phyloP scores from a whole-genome alignment of 768 basidiomycete species.

The Tylopilus vinaceipallidus region DNA sequence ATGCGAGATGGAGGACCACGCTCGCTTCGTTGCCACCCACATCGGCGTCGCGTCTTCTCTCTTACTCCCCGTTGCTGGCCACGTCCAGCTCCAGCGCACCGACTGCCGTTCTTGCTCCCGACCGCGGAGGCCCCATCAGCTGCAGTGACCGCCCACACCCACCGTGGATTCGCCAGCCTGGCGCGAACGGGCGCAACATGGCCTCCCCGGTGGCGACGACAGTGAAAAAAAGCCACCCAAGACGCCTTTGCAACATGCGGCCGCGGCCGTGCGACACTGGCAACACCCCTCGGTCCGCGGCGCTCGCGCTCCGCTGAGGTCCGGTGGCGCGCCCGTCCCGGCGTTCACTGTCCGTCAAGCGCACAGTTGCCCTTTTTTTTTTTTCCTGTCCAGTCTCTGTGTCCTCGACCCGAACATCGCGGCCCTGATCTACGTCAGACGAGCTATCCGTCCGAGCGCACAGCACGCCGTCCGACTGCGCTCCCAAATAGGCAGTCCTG shows the following conservation, averaged over 20 bases:
- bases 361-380: too few species aligned
- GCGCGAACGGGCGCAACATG: too few species aligned
- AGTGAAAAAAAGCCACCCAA: neutral
- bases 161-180: constrained; percentile 13
- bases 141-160: neutral
- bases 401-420: constrained; percentile 1
- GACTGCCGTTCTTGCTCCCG: constrained; percentile 10
- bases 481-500: neutral
- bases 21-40: constrained; percentile 18
- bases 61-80: neutral
- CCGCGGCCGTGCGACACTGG: constrained; percentile 13
- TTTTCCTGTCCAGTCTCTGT: too few species aligned
- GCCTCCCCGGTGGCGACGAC: constrained; percentile 4
- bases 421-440: constrained; percentile 18
- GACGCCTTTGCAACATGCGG: constrained; percentile 14
- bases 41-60: constrained; percentile 13
- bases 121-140: constrained; percentile 1
- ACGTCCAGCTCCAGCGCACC: too few species aligned
- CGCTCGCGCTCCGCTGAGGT: neutral
- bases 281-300: constrained; percentile 18
- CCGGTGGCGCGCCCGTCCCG: neutral
- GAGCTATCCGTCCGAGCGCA: neutral
- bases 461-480: neutral
- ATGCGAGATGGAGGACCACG: neutral
- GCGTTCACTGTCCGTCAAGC: too few species aligned